phyloP scores from a whole-genome alignment of 1,284 basidiomycete genomes.

The Coriolopsis trogii region DNA sequence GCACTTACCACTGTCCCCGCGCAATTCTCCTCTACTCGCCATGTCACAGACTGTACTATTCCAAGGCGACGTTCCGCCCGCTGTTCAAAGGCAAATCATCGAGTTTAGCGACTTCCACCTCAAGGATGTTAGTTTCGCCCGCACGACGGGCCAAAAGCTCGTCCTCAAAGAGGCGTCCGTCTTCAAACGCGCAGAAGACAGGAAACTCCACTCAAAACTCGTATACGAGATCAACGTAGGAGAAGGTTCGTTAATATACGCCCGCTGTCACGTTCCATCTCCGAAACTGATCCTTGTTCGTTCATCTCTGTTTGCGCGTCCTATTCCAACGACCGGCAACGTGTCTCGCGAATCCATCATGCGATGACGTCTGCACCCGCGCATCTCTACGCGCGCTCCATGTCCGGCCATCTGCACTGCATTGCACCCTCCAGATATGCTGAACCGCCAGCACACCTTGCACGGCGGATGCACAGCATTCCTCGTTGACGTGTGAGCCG shows the following conservation, averaged over 20 bases:
- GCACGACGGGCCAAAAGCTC: slow-evolving; percentile 8
- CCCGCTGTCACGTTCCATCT: background rate
- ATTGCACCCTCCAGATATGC: slow-evolving; percentile 29
- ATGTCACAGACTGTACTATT: slow-evolving; percentile 1
- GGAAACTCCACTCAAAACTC: slow-evolving; percentile 10
- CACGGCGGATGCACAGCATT: slow-evolving; percentile 31
- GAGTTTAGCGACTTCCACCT: slow-evolving; percentile 16
- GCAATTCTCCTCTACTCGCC: background rate
- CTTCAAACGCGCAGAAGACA: slow-evolving; percentile 12
- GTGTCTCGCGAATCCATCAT: background rate
- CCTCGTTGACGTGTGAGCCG: slow-evolving; percentile 22
- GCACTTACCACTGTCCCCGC: background rate
- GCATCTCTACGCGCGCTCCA: background rate
- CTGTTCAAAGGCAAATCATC: slow-evolving; percentile 9
- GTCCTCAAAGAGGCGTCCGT: slow-evolving; percentile 9
- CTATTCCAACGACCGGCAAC: background rate
- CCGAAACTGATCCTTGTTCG: background rate
- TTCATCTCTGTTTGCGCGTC: background rate
- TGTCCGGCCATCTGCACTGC: background rate
- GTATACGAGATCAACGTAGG: slow-evolving; percentile 9
- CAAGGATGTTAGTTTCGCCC: slow-evolving; percentile 8
- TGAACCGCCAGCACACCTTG: slow-evolving; percentile 23
- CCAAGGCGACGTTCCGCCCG: slow-evolving; percentile 7
- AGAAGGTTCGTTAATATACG: background rate
- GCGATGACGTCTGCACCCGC: background rate